phyloP scores from a whole-genome alignment of 1,284 basidiomycete species.

The Leccinum laetum region DNA sequence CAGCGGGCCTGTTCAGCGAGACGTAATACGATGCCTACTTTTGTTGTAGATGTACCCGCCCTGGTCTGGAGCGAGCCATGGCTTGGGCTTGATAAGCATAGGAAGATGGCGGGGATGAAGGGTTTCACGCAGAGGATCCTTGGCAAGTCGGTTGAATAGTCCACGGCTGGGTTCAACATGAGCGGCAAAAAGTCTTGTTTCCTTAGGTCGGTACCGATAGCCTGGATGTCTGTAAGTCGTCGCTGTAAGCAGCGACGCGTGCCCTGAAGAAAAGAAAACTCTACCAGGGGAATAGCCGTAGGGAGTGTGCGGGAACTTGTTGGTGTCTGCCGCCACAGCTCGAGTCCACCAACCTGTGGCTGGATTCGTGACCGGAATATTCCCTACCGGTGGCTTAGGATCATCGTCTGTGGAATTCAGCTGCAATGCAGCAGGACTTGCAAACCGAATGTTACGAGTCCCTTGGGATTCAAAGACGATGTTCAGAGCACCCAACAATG shows the following conservation, averaged over 20 bases:
- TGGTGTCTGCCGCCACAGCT: background rate
- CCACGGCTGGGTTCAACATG: conserved; percentile 4
- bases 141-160: conserved; percentile 2
- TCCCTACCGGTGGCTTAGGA: background rate
- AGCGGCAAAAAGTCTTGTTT: background rate
- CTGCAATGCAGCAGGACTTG: conserved; percentile 5
- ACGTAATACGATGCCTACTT: too few species aligned
- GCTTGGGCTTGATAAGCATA: too few species aligned
- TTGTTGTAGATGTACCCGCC: too few species aligned
- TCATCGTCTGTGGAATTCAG: background rate
- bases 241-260: background rate
- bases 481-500: conserved; percentile 14
- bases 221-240: conserved; percentile 12
- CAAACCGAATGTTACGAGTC: conserved; percentile 16
- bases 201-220: conserved; percentile 2
- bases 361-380: conserved; percentile 13
- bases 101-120: too few species aligned
- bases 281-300: conserved; percentile 9
- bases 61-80: too few species aligned
- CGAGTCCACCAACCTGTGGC: conserved; percentile 19
- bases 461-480: conserved; percentile 13
- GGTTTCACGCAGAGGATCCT: too few species aligned
- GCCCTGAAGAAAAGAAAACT: background rate
- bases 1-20: too few species aligned
- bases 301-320: conserved; percentile 9